Percentiles rank a stretch among this genome's conserved stretches.
phyloP scores from a whole-genome alignment of 148 eudicot genomes.

The Fagopyrum homotropicum region DNA sequence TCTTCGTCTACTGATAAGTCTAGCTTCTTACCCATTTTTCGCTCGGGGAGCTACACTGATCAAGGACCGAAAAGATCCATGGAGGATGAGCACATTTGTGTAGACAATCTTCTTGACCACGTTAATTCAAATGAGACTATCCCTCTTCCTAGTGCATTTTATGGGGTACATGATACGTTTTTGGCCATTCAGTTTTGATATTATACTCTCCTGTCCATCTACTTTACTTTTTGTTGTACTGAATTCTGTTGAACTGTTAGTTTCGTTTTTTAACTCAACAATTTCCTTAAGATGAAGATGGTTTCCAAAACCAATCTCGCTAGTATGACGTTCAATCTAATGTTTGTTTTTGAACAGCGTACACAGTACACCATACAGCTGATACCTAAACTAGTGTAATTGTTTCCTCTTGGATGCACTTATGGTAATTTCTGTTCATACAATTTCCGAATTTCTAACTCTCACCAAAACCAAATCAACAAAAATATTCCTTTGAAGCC shows the following conservation, averaged over 20 bases:
- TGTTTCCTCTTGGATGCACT: not conserved
- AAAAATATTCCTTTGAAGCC: not conserved
- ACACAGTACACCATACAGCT: not conserved
- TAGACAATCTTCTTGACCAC: conserved; percentile 17
- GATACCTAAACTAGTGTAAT: not conserved
- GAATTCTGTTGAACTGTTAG: not conserved
- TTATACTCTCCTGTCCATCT: not conserved
- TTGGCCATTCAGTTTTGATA: not conserved
- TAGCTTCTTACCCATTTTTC: conserved; percentile 16
- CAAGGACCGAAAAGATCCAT: conserved; percentile 21
- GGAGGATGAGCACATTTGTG: conserved; percentile 22
- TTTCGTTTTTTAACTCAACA: not conserved
- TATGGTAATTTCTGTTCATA: not conserved
- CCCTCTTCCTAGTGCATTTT: conserved; percentile 19
- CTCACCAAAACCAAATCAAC: not conserved
- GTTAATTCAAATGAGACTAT: conserved; percentile 9
- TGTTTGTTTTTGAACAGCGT: not conserved
- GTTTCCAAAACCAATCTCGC: not conserved
- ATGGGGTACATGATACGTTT: conserved; percentile 15
- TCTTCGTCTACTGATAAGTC: conserved; percentile 9
- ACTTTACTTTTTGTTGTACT: not conserved
- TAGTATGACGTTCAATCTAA: not conserved
- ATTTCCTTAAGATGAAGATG: not conserved
- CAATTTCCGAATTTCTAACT: not conserved
- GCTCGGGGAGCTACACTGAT: conserved; percentile 19